A percentile compares a stretch with the other conserved stretches of the same genome.
phyloP scores from a whole-genome alignment of 1,284 basidiomycete genomes.

The Melampsora larici-populina region DNA sequence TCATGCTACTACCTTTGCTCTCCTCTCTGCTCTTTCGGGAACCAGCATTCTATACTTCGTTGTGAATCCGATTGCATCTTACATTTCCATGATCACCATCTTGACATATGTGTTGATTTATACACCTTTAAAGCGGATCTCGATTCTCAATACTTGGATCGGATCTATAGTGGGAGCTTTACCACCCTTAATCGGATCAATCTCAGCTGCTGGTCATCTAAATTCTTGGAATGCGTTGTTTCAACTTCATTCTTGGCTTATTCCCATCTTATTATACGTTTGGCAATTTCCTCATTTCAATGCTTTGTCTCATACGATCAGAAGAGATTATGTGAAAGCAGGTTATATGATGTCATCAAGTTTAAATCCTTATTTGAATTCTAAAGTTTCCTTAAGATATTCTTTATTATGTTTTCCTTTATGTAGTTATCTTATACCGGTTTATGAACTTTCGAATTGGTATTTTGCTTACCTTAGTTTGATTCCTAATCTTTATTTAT shows the following conservation, averaged over 20 bases:
- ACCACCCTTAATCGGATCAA: constrained; percentile 97
- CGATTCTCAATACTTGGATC: constrained; percentile 89
- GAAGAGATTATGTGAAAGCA: constrained; percentile 83
- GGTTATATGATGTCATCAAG: constrained; percentile 93
- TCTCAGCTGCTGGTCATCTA: constrained; percentile 61
- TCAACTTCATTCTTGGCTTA: constrained; percentile 65
- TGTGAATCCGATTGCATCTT: constrained; percentile 82
- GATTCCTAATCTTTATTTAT: constrained; percentile 71
- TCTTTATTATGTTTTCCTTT: constrained; percentile 73
- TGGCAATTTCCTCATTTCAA: constrained; percentile 99
- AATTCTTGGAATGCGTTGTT: constrained; percentile 18
- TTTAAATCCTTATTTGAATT: constrained; percentile 73
- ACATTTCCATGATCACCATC: constrained; percentile 79
- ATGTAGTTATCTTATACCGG: constrained; percentile 74
- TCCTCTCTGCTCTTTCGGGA: constrained; percentile 70
- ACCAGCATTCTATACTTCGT: constrained; percentile 74
- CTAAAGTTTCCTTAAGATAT: constrained; percentile 80
- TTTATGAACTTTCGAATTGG: constrained; percentile 83
- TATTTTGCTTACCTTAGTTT: constrained; percentile 74
- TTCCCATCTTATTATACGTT: constrained; percentile 80
- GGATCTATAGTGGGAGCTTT: constrained; percentile 87
- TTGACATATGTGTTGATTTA: constrained; percentile 86
- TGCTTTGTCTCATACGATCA: constrained; percentile 79
- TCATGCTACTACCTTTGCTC: constrained; percentile 78
- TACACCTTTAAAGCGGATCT: constrained; percentile 88